Percentiles rank a stretch among this genome's conserved stretches.
phyloP scores from a whole-genome alignment of 495 filamentous ascomycete genomes.

The Penicillium crystallinum region DNA sequence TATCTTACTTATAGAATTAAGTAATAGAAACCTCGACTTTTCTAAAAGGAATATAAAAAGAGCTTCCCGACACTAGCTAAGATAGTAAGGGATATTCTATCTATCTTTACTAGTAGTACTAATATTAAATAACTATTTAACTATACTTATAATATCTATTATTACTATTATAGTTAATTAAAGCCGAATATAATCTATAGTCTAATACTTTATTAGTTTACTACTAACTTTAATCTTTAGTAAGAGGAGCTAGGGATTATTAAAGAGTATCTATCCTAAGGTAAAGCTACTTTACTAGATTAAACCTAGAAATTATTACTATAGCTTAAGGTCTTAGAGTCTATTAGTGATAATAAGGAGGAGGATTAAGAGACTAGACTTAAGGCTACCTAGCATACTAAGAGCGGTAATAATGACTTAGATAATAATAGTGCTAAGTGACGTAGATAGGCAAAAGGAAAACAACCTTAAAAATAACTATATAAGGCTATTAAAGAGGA shows the following conservation, averaged over 20 bases:
- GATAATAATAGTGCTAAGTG: too few species aligned
- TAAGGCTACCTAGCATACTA: too few species aligned
- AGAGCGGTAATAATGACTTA: too few species aligned
- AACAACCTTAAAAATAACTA: neutral
- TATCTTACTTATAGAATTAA: too few species aligned
- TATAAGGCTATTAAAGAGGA: neutral
- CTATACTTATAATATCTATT: neutral
- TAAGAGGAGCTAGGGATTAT: neutral
- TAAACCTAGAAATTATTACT: neutral
- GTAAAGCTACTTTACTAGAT: conserved; percentile 3
- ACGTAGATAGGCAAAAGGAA: neutral
- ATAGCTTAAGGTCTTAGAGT: conserved; percentile 2
- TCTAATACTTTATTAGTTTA: conserved; percentile 5
- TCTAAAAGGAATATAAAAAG: too few species aligned
- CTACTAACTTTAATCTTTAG: neutral
- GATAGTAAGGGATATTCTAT: neutral
- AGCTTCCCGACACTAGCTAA: too few species aligned
- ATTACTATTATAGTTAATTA: neutral
- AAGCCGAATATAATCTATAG: conserved; percentile 1
- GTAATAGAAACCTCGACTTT: too few species aligned
- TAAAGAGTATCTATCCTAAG: neutral
- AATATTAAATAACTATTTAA: conserved; percentile 2
- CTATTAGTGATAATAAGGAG: conserved; percentile 2
- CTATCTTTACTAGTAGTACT: neutral
- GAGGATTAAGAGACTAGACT: too few species aligned